A percentile compares a stretch with the other conserved stretches of the same genome.
Evolutionary conservation across 75 land plant species (phyloP).

Genomic region (Pinus albicaulis): DNA sequence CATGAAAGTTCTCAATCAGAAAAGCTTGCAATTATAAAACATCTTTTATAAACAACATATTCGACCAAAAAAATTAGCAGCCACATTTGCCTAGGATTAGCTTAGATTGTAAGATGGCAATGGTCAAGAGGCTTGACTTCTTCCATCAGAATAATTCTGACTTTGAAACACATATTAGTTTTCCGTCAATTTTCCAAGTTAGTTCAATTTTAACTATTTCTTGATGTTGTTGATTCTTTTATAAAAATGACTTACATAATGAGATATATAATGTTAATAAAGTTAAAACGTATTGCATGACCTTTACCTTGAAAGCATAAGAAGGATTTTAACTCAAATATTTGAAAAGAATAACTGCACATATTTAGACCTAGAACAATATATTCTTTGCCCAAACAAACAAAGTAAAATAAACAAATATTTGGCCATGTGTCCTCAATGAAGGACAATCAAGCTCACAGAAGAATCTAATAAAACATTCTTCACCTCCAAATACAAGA

Average conservation of each 20-base stretch:
- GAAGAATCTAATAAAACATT: background rate
- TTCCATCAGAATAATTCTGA: background rate
- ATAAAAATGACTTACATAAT: background rate
- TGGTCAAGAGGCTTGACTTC: background rate
- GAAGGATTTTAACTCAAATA: background rate
- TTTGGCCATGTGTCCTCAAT: background rate
- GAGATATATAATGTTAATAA: background rate
- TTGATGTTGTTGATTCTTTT: background rate
- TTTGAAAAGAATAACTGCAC: background rate
- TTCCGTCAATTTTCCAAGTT: background rate
- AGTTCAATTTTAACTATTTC: background rate
- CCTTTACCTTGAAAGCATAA: background rate
- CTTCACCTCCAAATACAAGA: background rate
- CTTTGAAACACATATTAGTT: background rate
- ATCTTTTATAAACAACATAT: background rate
- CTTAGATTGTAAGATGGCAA: background rate
- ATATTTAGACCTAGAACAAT: background rate
- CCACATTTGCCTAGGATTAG: background rate
- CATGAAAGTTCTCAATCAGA: background rate
- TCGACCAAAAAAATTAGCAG: background rate
- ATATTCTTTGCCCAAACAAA: background rate
- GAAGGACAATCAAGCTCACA: background rate
- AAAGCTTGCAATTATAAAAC: background rate
- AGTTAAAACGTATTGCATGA: background rate
- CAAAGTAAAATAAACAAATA: background rate